These are phyloP conservation scores for Metschnikowia reukaufii DNA, from an alignment of 805 yeast species.

Conservation along the genomic window DNA sequence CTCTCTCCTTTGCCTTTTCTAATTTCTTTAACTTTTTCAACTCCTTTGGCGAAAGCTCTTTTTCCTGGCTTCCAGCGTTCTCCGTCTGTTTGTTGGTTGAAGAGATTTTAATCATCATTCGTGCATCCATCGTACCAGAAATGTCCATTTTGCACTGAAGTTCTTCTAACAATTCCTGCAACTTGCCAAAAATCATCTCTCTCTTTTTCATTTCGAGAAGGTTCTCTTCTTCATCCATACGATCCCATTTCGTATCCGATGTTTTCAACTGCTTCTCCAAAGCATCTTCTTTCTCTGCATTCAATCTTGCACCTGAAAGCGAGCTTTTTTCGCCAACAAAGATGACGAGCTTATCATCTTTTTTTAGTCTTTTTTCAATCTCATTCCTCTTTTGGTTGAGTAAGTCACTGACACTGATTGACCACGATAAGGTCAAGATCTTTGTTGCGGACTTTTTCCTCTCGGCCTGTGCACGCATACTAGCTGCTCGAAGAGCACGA, in stretches of 20 bases:
- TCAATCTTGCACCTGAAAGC: slow-evolving; percentile 15
- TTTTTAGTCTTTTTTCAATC: slow-evolving; percentile 43
- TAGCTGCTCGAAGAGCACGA: slow-evolving; percentile 29
- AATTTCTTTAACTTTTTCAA: slow-evolving; percentile 18
- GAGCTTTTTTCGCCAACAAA: slow-evolving; percentile 25
- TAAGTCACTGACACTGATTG: slow-evolving; percentile 53
- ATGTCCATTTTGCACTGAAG: slow-evolving; percentile 27
- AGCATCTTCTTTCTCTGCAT: slow-evolving; percentile 18
- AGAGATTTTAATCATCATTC: slow-evolving; percentile 24
- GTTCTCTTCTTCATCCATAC: slow-evolving; percentile 19
- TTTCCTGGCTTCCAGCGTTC: slow-evolving; percentile 5
- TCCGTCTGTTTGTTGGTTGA: slow-evolving; percentile 8
- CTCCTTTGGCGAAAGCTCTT: slow-evolving; percentile 18
- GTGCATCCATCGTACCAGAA: slow-evolving; percentile 28
- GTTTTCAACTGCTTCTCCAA: slow-evolving; percentile 6
- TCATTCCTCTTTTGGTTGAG: slow-evolving; percentile 53
- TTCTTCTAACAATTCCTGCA: slow-evolving; percentile 32
- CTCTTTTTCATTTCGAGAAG: slow-evolving; percentile 27
- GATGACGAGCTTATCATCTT: slow-evolving; percentile 40
- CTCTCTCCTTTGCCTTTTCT: slow-evolving; percentile 19
- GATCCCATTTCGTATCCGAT: slow-evolving; percentile 11
- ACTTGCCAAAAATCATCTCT: slow-evolving; percentile 27
- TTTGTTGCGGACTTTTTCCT: slow-evolving; percentile 45
- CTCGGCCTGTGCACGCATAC: slow-evolving; percentile 31
- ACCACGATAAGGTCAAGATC: slow-evolving; percentile 54